Evolutionary conservation across 192 early-diverging fungal species (phyloP), one percentile per base, ranked within the genome.

Genomic region (Entophlyctis helioformis): DNA sequence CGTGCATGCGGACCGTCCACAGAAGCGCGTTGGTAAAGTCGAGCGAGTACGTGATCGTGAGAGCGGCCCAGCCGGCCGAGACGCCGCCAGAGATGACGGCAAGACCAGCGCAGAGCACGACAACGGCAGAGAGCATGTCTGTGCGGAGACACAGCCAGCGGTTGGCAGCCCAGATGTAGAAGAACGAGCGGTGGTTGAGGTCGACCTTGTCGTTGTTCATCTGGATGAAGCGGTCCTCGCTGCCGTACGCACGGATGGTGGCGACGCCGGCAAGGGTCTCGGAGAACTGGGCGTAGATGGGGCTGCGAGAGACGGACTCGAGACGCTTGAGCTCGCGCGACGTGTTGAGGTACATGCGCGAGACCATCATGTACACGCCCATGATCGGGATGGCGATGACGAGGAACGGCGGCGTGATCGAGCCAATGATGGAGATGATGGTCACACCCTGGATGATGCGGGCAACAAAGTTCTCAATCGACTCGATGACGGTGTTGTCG

Each of bases 311-410:
- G 25, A 80, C 70, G 1, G 84, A 80, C 63, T 91, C 86, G 9
- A 91, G 58, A 19, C 93, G 79, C 74, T 97, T 91, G 38, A 95
- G 60, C 55, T 95, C 89, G 38, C 93, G 74, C 5, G 86, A 85
- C 8, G 83, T 70, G 3, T 66, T 70, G 34, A 93, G 63, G 46
- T 91, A 95, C 53, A 77, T 76, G 0, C 58, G 34, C n/a, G 80
- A 82, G 42, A 92, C 64, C 35, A 66, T 43, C 12, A 71, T 61
- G 51, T 82, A 91, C 15, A 81, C 24, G 25, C 36, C 52, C 19
- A 84, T 70, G 46, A 77, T 51, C 15, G 64, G 46, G 1, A 34
- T 24, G 46, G n/a, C 22, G 16, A 55, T 38, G 6, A 38, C 9
- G 12, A 42, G 9, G 20, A 91, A 94, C 10, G 62, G 34, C 22